Percentiles rank a stretch among this genome's conserved stretches.
Evolutionary conservation across 2,329 filamentous ascomycete genomes (phyloP).

Genomic region (Penicillium sp.): DNA sequence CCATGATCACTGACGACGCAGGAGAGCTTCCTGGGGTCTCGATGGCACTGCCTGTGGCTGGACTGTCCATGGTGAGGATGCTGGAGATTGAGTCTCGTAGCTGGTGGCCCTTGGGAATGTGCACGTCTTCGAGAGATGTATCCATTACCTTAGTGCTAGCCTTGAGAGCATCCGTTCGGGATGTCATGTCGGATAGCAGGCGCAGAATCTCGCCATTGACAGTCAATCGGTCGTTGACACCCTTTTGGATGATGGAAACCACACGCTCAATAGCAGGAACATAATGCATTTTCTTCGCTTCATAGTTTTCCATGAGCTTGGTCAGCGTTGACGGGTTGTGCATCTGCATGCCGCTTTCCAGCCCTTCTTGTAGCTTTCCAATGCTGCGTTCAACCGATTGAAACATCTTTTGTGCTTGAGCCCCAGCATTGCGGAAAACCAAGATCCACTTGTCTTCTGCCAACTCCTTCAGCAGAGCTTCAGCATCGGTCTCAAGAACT

Average conservation of each 20-base stretch:
- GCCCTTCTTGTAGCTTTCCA: conserved; percentile 72
- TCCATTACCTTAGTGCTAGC: conserved; percentile 76
- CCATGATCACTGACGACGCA: conserved; percentile 62
- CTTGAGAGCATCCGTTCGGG: conserved; percentile 75
- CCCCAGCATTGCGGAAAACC: conserved; percentile 88
- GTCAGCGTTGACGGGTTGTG: conserved; percentile 67
- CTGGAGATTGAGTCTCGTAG: conserved; percentile 91
- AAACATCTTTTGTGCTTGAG: conserved; percentile 93
- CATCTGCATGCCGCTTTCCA: conserved; percentile 72
- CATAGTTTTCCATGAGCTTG: conserved; percentile 89
- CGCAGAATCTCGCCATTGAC: conserved; percentile 94
- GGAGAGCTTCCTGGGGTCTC: conserved; percentile 72
- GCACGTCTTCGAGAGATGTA: conserved; percentile 67
- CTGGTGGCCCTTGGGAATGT: conserved; percentile 63
- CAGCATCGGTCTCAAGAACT: conserved; percentile 84
- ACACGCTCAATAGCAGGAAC: conserved; percentile 90
- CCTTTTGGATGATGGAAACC: conserved; percentile 87
- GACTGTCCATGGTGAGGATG: conserved; percentile 79
- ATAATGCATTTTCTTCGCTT: conserved; percentile 92
- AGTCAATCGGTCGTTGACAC: conserved; percentile 91
- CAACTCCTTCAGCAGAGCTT: conserved; percentile 82
- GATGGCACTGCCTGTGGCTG: conserved; percentile 64
- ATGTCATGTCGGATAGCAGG: conserved; percentile 78
- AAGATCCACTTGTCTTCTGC: conserved; percentile 95
- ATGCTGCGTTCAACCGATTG: conserved; percentile 90